Percentiles rank a stretch among this genome's conserved stretches.
Evolutionary conservation across 2,329 filamentous ascomycete species (phyloP).

Genomic region (Xenosphaeropsis pyriputrescens): DNA sequence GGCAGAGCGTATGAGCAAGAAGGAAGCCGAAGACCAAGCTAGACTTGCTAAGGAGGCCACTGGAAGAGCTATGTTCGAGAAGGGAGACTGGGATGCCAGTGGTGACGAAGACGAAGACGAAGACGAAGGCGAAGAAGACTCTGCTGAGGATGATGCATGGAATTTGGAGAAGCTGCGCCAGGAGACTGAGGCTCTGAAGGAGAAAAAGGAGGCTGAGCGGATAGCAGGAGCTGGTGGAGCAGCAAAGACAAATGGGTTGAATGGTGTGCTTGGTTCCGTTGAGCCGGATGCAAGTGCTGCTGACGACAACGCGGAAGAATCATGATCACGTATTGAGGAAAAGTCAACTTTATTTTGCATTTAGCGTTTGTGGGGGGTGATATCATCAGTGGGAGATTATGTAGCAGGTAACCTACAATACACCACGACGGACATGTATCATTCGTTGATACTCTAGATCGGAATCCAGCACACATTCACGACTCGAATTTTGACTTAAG

Average conservation of each 20-base stretch:
- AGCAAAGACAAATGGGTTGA: conserved; percentile 6
- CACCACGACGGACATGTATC: too few species aligned
- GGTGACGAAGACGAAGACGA: conserved; percentile 34
- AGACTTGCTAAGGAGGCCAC: conserved; percentile 89
- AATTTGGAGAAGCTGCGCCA: conserved; percentile 70
- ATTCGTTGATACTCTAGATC: too few species aligned
- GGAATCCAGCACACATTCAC: too few species aligned
- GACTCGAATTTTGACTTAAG: too few species aligned
- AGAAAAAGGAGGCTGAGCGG: conserved; percentile 66
- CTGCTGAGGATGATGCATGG: conserved; percentile 38
- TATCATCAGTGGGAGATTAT: too few species aligned
- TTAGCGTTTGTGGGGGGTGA: conserved; percentile 10
- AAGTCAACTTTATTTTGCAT: conserved; percentile 4
- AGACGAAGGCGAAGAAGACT: conserved; percentile 31
- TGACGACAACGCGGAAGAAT: conserved; percentile 4
- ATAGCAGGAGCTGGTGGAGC: conserved; percentile 17
- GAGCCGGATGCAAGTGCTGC: conserved; percentile 6
- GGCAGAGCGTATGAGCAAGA: conserved; percentile 86
- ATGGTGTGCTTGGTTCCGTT: conserved; percentile 4
- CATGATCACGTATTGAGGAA: background rate
- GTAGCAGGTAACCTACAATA: too few species aligned
- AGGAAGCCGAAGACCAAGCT: conserved; percentile 83
- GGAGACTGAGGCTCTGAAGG: conserved; percentile 68
- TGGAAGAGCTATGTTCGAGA: conserved; percentile 88
- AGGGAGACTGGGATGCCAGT: conserved; percentile 73